Percentiles rank a stretch among this genome's conserved stretches.
Conservation (phyloP, 2,329 filamentous ascomycete species). For the Lizonia empirigonia region DNA sequence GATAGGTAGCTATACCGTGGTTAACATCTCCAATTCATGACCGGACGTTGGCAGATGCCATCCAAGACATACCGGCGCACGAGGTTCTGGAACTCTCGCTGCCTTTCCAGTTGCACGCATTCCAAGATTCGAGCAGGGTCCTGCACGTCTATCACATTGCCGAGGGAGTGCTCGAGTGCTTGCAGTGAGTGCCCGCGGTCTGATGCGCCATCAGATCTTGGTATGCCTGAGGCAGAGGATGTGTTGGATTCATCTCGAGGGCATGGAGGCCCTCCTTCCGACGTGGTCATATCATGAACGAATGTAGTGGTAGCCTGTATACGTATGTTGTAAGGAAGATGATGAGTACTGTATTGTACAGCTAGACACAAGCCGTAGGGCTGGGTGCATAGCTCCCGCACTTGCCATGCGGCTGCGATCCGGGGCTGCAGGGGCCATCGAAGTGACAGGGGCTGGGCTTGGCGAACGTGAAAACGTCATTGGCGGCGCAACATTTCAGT, state of each 20-base stretch:
- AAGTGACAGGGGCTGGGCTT: conserved; percentile 19
- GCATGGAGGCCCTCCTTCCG: conserved; percentile 13
- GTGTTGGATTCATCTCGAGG: conserved; percentile 13
- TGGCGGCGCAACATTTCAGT: conserved; percentile 7
- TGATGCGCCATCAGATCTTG: background rate
- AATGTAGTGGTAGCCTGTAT: background rate
- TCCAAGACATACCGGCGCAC: conserved; percentile 35
- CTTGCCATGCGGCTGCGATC: conserved; percentile 22
- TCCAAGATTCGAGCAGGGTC: conserved; percentile 39
- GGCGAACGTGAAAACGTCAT: conserved; percentile 14
- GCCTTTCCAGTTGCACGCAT: conserved; percentile 34
- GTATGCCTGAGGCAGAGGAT: background rate
- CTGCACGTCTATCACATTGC: conserved; percentile 29
- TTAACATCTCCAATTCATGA: background rate
- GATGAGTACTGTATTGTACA: conserved; percentile 16
- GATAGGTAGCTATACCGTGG: conserved; percentile 67
- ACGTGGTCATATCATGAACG: conserved; percentile 35
- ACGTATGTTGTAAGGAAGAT: conserved; percentile 5
- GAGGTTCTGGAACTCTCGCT: conserved; percentile 40
- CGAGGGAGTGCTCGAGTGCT: background rate
- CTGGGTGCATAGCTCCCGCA: conserved; percentile 16
- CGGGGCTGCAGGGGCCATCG: conserved; percentile 24
- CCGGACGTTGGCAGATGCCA: background rate
- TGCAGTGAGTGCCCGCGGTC: background rate
- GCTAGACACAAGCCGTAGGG: conserved; percentile 13